Base-by-base conservation (phyloP, 208 protist species). In the Leishmania turanica region DNA sequence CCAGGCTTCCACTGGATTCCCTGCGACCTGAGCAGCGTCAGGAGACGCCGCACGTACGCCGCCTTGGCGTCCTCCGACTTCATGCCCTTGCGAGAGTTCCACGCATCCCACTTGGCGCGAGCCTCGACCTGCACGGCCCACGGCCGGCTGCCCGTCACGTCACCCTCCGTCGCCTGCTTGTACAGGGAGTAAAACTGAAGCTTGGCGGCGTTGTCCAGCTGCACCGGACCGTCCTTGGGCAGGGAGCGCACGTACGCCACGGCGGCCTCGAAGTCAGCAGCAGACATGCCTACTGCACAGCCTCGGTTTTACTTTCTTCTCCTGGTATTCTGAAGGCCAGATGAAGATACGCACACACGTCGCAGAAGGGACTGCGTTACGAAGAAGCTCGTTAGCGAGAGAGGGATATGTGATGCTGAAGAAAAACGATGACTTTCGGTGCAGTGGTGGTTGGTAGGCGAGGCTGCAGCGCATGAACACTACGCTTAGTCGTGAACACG, bases 101-200 rank as follows among this genome's bases (percentile, higher is more conserved):
- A 99, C 24, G 97, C 97, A 80, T 99, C 94, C 92, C 95, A 99
- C 91, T 99, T 99, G 83, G 96, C 96, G 74, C 95, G 92, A 17
- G 93, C 93, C 90, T 97, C 95, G 49, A 98, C 34, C 79, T 98
- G 91, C n/a, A 98, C 93, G 11, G 94, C 93, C 92, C 94, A 98
- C 75, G 96, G 96, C 88, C 96, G 96, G 34, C 81, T 75, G 56
- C 94, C 96, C 80, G 90, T 91, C 76, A 97, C 94, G 68, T 99
- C 95, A 11, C 99, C 99, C 82, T 97, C 97, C 53, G 96, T 99
- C 54, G 94, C 98, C 90, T 99, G 99, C 93, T 99, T 99, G 94
- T 91, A 99, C 24, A 99, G 85, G n/a, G 85, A 93, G 89, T 99
- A 99, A 78, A 99, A 92, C 84, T 97, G 81, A 9, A 99, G 93